Evolutionary conservation across 495 filamentous ascomycete genomes (phyloP).

Genomic region (Astrothelium subdiscretum): DNA sequence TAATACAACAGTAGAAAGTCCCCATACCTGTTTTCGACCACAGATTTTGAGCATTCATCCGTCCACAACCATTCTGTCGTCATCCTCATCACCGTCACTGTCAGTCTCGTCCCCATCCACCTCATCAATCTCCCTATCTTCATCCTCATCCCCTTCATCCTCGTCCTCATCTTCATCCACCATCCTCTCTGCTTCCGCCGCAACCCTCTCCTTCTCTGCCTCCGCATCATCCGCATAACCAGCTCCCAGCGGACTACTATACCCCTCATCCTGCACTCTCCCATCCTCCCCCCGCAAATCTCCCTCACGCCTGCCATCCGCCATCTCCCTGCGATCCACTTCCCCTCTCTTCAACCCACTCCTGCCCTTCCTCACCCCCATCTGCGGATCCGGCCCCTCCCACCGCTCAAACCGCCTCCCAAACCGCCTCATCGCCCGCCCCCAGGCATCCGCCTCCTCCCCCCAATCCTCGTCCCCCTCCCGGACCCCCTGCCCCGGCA

Average conservation of each 20-base stretch:
- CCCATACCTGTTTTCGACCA: too few species aligned
- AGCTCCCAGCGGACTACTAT: neutral
- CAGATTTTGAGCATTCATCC: neutral
- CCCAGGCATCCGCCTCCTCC: conserved; percentile 22
- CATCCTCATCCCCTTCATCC: neutral
- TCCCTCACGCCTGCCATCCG: conserved; percentile 16
- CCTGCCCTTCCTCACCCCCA: conserved; percentile 5
- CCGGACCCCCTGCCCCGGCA: neutral
- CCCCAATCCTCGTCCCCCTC: conserved; percentile 21
- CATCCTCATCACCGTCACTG: conserved; percentile 10
- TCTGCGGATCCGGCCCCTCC: conserved; percentile 11
- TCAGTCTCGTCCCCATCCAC: conserved; percentile 3
- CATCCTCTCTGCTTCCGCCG: conserved; percentile 7
- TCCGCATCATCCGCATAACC: conserved; percentile 15
- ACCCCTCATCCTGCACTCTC: conserved; percentile 14
- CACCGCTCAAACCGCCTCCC: conserved; percentile 24
- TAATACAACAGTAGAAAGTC: neutral
- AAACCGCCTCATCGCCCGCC: conserved; percentile 15
- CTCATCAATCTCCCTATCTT: conserved; percentile 1
- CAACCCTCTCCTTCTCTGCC: conserved; percentile 11
- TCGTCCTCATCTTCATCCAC: conserved; percentile 1
- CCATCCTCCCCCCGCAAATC: conserved; percentile 22
- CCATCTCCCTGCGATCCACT: conserved; percentile 9
- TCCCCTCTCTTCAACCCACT: conserved; percentile 1
- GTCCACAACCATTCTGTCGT: conserved; percentile 13